Base-by-base conservation (phyloP, 495 filamentous ascomycete genomes). In the Aspergillus sclerotiicarbonarius region DNA sequence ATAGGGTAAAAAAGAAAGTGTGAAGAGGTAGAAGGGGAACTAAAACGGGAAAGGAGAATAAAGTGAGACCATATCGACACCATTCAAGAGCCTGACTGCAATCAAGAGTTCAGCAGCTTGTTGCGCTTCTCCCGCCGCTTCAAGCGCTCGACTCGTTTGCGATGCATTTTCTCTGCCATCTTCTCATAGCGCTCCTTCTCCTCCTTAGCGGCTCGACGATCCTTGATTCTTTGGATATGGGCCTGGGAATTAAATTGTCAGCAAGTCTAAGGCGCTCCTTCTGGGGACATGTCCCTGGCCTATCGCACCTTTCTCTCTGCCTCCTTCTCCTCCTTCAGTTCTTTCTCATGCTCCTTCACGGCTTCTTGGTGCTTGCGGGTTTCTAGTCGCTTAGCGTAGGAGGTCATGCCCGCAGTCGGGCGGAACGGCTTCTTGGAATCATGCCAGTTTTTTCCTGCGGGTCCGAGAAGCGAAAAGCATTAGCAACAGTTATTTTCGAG, bases 91-190 rank as follows among this genome's bases (percentile, higher is more conserved):
- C 48, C 57, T 59, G 18, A 52, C 57, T 25, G 30, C 47, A 31
- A 50, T 92, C 80, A 96, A 52, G 91, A 95, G 73, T 92, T 96
- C 64, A 98, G 73, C 65, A 95, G 75, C 78, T 97, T 98, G 74
- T 98, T 99, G 71, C 94, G 85, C 85, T 97, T 98, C 81, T 98
- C 94, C 70, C 90, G 86, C 69, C 92, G 82, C 86, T 90, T 96
- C 71, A 96, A 66, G 59, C 94, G 83, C 75, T 98, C 94, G 21
- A 98, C 87, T 61, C 92, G 80, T 81, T 96, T 97, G 70, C 79
- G 84, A 71, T 98, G 94, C 94, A 98, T 98, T 78, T 91, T 97
- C 74, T 93, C 89, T 30, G 90, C 94, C 86, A 98, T 85, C 78
- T 91, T 92, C 75, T 92, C 91, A 69, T 90, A 98, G 39, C 95